Evolutionary conservation across 129 eudicot species (phyloP).

Genomic region (Lactuca sativa): DNA sequence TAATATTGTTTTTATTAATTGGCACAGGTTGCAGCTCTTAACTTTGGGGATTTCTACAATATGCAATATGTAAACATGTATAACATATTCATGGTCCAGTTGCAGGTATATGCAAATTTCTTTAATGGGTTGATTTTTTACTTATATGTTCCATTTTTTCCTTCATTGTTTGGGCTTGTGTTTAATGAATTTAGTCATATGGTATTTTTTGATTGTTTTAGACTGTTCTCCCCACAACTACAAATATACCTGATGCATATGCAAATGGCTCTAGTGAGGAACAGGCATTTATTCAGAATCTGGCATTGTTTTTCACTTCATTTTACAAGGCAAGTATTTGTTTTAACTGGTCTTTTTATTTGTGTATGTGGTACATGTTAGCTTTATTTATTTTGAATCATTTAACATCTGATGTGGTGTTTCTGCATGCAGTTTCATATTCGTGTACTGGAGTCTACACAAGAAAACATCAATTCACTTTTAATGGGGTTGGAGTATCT

Average conservation of each 20-base stretch:
- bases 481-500: constrained; percentile 83
- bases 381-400: too few relatives aligned
- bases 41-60: constrained; percentile 84
- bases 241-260: constrained; percentile 81
- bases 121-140: background rate
- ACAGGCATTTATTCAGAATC: constrained; percentile 97
- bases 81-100: constrained; percentile 70
- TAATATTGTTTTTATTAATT: background rate
- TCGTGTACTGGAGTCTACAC: constrained; percentile 78
- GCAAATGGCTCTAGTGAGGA: constrained; percentile 83
- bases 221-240: constrained; percentile 70
- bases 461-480: constrained; percentile 69
- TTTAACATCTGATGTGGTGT: background rate
- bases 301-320: constrained; percentile 92
- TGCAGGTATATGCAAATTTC: constrained; percentile 55
- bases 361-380: too few relatives aligned
- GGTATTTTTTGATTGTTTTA: constrained; percentile 31
- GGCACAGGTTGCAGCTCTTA: constrained; percentile 88
- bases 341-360: background rate
- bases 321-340: constrained; percentile 71
- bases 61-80: constrained; percentile 78
- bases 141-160: background rate
- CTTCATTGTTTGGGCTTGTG: background rate
- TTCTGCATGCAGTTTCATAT: constrained; percentile 70
- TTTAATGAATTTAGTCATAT: background rate